Base-by-base conservation (phyloP, 2,329 filamentous ascomycete species). In the Neonectria neomacrospora region DNA sequence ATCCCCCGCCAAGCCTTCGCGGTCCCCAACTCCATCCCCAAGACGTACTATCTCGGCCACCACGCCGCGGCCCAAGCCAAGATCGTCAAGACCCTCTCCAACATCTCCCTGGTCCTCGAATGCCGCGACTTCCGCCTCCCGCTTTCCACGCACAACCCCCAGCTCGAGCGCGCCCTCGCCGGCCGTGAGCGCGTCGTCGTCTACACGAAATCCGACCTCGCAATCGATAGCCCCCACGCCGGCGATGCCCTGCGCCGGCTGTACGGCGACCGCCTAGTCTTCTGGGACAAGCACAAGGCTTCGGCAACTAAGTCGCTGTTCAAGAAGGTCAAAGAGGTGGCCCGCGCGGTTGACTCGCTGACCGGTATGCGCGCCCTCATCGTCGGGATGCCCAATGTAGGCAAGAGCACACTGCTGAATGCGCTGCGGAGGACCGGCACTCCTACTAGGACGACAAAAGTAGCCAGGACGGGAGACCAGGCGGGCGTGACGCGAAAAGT, bases 381-480 rank as follows among this genome's bases (percentile, higher is more conserved):
- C 1, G 94, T 98, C 14, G 96, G 96, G 58, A 97, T 99, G 94
- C 96, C 96, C 37, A 99, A 99, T 75, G 93, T 97, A 0, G 96
- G 96, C 37, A 99, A 99, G 80, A 97, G 93, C 50, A 94, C 94
- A 1, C 83, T 99, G n/a, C 87, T 99, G 44, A 99, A 99, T 77
- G 87, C 90, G 16, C 85, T 98, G 52, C 90, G 96, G 20, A 86
- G 84, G 42, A 82, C 85, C 18, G 93, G 93, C 42, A 85, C 75
- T 1, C 74, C 75, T 52, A 83, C 84, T 20, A 72, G 71, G 34
- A 74, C 75, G 16, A 67, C 76, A 28, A 96, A 95, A 76, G 94
- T 89, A 1, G 92, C 94, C 39, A 85, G 83, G 66, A 97, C 94
- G 1, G 96, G 96, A 10, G 89, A 91, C 11, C 90, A 97, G 73